phyloP scores from a whole-genome alignment of 768 basidiomycete genomes.

The Mycena venus region DNA sequence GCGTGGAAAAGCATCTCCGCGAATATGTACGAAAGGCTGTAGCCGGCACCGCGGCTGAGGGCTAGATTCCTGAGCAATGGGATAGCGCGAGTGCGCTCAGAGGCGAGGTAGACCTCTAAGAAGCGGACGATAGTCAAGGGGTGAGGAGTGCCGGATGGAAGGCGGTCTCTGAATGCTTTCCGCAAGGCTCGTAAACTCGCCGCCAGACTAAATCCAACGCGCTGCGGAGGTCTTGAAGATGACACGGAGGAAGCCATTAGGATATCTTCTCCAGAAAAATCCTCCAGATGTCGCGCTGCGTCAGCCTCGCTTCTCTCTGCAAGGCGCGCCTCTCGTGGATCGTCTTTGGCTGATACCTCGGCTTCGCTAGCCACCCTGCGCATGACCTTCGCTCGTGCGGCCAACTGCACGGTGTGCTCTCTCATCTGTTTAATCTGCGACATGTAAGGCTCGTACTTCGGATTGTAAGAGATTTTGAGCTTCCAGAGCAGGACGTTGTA shows the following conservation, averaged over 20 bases:
- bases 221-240: slow-evolving; percentile 5
- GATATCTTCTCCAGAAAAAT: slow-evolving; percentile 23
- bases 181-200: slow-evolving; percentile 39
- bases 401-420: background rate
- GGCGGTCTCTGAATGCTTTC: slow-evolving; percentile 24
- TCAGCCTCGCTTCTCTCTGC: background rate
- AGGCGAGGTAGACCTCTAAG: slow-evolving; percentile 48
- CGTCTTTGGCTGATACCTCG: background rate
- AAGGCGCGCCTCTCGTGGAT: background rate
- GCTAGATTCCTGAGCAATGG: slow-evolving; percentile 48
- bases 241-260: slow-evolving; percentile 20
- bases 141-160: slow-evolving; percentile 37
- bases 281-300: background rate
- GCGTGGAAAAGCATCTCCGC: slow-evolving; percentile 61
- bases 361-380: background rate
- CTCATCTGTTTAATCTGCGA: background rate
- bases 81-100: slow-evolving; percentile 50
- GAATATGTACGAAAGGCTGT: slow-evolving; percentile 47
- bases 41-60: slow-evolving; percentile 34
- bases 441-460: background rate
- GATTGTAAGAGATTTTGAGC: slow-evolving; percentile 12
- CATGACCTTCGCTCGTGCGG: background rate
- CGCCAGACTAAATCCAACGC: slow-evolving; percentile 34
- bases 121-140: slow-evolving; percentile 48
- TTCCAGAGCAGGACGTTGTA: slow-evolving; percentile 18